Base-by-base conservation (phyloP, 1,284 basidiomycete genomes). In the Apiotrichum veenhuisii region DNA sequence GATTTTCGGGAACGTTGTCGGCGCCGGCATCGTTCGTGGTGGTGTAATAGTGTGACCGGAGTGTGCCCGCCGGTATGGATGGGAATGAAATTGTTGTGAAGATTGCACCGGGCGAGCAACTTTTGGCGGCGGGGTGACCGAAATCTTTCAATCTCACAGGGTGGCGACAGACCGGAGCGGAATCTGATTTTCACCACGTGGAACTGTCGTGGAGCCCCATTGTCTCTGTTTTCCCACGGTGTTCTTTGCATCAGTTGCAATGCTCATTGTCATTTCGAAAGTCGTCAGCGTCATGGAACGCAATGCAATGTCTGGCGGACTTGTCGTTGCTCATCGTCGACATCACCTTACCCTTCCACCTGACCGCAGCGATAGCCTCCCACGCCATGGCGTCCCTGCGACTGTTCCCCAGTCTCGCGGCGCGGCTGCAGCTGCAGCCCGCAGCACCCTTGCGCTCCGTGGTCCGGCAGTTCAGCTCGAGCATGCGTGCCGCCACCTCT, bases 1-100 rank as follows among this genome's bases (percentile, higher is more conserved):
- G 41, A 92, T 86, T 71, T 88, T 91, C 56, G 90, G 87, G 55
- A 71, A 71, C 7, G 56, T 45, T 17, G 61, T 57, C 9, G 51
- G 52, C 23, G 52, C 56, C 3, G 72, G 65, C 66, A 70, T 72
- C 38, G 56, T 44, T 72, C 38, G 56, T 44, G 36, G 20, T 43
- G 30, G 40, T 43, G 30, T n/a, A n/a, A n/a, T n/a, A n/a, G n/a
- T n/a, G n/a, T n/a, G n/a, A n/a, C n/a, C n/a, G n/a, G n/a, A n/a
- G n/a, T n/a, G n/a, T n/a, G n/a, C n/a, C n/a, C n/a, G n/a, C n/a
- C n/a, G n/a, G n/a, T n/a, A n/a, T n/a, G n/a, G n/a, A n/a, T n/a
- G n/a, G n/a, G n/a, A n/a, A n/a, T 22, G 20, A 34, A 14, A 25
- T 25, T 45, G 34, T 44, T 37, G 23, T 48, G 22, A 12, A 38